phyloP scores from a whole-genome alignment of 2,329 filamentous ascomycete genomes.

The Paraconiothyrium brasiliense region DNA sequence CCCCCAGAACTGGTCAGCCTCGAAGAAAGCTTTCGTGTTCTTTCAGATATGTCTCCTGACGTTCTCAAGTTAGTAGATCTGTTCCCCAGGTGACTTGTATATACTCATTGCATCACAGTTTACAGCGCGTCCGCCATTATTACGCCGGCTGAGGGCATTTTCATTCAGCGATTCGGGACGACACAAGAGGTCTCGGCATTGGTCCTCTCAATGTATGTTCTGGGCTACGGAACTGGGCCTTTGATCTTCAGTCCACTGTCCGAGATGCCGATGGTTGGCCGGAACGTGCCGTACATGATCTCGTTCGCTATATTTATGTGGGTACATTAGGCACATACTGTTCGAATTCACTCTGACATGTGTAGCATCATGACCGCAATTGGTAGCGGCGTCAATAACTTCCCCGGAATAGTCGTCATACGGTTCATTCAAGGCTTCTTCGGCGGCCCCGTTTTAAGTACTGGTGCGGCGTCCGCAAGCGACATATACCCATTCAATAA shows the following conservation, averaged over 20 bases:
- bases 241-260: slow-evolving; percentile 61
- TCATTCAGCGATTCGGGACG: slow-evolving; percentile 45
- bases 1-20: slow-evolving; percentile 39
- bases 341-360: too few relatives aligned
- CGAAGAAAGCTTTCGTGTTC: slow-evolving; percentile 38
- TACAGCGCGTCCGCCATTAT: slow-evolving; percentile 61
- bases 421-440: slow-evolving; percentile 39
- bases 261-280: slow-evolving; percentile 67
- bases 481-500: slow-evolving; percentile 45
- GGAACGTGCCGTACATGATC: slow-evolving; percentile 71
- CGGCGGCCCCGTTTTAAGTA: slow-evolving; percentile 33
- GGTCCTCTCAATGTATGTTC: slow-evolving; percentile 80
- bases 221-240: slow-evolving; percentile 69
- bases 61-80: slow-evolving; percentile 6
- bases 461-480: slow-evolving; percentile 31
- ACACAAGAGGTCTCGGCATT: slow-evolving; percentile 70
- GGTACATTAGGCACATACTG: too few relatives aligned
- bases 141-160: slow-evolving; percentile 32
- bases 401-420: slow-evolving; percentile 66
- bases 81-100: slow-evolving; percentile 30
- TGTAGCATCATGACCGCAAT: slow-evolving; percentile 65
- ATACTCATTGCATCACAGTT: slow-evolving; percentile 62
- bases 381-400: slow-evolving; percentile 67
- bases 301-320: slow-evolving; percentile 71
- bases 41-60: slow-evolving; percentile 13